Base-by-base conservation (phyloP, 371 early-diverging fungal genomes). In the Syncephalis fuscata region DNA sequence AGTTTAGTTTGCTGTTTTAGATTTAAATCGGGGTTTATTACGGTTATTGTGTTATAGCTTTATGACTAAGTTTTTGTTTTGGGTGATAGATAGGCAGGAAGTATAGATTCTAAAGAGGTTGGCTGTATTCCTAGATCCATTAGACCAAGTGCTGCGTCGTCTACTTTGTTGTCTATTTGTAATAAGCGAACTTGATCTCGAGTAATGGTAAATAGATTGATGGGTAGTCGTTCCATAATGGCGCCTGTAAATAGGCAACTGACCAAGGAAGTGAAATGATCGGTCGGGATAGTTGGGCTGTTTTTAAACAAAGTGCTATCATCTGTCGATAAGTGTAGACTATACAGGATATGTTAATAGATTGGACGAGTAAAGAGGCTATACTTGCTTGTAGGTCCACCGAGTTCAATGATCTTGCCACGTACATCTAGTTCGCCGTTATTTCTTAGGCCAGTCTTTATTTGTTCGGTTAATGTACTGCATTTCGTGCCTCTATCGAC, bases 81-180 rank as follows among this genome's bases (percentile, higher is more conserved):
- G n/a, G 38, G 11, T 36, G 39, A 43, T 19, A 56, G 19, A 45
- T 56, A 56, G 26, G 46, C 47, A 11, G 41, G 32, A 2, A 47
- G 27, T 38, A 50, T 53, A 39, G 62, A 43, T 65, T 71, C 50
- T 65, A 68, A 43, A 62, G 70, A 45, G 59, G 67, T 54, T 61
- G 67, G 62, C 61, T 66, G 45, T 51, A 70, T 50, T 52, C 68
- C 48, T 51, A 57, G 43, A 47, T 57, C 52, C 25, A 22, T 42
- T 16, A 57, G 36, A 0, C 25, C 41, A 10, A 54, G 27, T 25
- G 40, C 15, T 25, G 22, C 19, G 19, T 39, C 2, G 14, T 21
- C 20, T 25, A 60, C 61, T 17, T 57, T 45, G 36, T 60, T 60
- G 48, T 60, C 57, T 11, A 48, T 27, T 19, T 46, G 40, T 24